A percentile compares a stretch with the other conserved stretches of the same genome.
Evolutionary conservation across 139 green algal genomes (phyloP).

Genomic region (Zygnema cylindricum): DNA sequence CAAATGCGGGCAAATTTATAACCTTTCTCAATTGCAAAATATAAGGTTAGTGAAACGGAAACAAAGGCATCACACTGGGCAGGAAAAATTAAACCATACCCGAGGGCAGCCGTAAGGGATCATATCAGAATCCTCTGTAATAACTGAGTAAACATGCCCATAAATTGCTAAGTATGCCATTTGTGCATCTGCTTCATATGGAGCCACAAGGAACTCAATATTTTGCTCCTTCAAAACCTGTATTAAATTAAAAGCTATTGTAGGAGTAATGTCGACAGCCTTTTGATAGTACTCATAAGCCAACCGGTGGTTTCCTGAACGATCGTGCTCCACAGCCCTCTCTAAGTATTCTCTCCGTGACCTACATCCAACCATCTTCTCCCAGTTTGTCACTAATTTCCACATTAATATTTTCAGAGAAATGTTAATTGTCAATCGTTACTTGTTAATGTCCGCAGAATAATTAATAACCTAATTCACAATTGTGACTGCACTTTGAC

Average conservation of each 20-base stretch:
- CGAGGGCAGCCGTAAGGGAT: slow-evolving; percentile 89
- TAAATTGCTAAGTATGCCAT: slow-evolving; percentile 76
- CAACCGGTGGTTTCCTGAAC: slow-evolving; percentile 77
- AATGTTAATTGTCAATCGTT: not conserved
- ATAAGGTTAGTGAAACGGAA: too few relatives aligned
- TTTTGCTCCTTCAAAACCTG: slow-evolving; percentile 73
- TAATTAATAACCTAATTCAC: not conserved
- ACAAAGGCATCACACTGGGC: too few relatives aligned
- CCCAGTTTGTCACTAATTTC: not conserved
- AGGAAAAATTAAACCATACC: slow-evolving; percentile 62
- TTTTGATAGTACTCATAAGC: slow-evolving; percentile 83
- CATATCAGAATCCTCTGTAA: slow-evolving; percentile 97
- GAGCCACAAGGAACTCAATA: slow-evolving; percentile 88
- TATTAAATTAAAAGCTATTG: slow-evolving; percentile 76
- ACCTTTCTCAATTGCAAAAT: too few relatives aligned
- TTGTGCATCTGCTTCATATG: slow-evolving; percentile 97
- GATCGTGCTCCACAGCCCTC: slow-evolving; percentile 67
- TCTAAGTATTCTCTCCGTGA: slow-evolving; percentile 65
- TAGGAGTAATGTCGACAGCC: slow-evolving; percentile 85
- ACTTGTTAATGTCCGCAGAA: not conserved
- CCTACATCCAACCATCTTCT: slow-evolving; percentile 4
- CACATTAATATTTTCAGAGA: too few relatives aligned
- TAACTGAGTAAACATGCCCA: slow-evolving; percentile 81
- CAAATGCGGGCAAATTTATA: too few relatives aligned
- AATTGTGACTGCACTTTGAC: not conserved